Conservation (phyloP, 768 basidiomycete species). For the Pleurotus sapidus region DNA sequence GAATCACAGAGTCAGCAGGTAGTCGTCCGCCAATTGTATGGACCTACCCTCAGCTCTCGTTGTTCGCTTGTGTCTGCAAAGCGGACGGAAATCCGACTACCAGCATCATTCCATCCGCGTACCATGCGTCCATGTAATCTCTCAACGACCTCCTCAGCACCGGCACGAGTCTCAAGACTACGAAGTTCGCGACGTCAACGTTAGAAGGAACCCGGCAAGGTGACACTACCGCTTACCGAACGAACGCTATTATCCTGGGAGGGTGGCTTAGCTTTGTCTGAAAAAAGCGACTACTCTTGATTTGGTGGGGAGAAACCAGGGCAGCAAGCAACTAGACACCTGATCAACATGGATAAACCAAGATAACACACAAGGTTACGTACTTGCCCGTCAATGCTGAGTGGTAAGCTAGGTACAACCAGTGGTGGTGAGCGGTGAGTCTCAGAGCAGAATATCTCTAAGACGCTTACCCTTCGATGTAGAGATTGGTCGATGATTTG, state of each 20-base stretch:
- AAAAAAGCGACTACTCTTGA: conserved; percentile 77
- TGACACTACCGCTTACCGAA: conserved; percentile 46
- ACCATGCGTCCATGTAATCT: conserved; percentile 79
- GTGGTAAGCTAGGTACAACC: conserved; percentile 45
- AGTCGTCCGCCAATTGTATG: conserved; percentile 1
- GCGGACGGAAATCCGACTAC: conserved; percentile 74
- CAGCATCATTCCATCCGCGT: conserved; percentile 73
- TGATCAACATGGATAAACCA: conserved; percentile 2
- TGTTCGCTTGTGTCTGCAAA: conserved; percentile 81
- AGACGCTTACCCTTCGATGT: conserved; percentile 65
- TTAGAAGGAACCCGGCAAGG: conserved; percentile 3
- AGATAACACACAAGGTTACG: conserved; percentile 11
- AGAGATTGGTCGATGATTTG: conserved; percentile 67
- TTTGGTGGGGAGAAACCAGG: conserved; percentile 66
- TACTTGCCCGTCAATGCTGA: conserved; percentile 68
- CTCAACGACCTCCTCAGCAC: conserved; percentile 77
- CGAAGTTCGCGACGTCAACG: not conserved
- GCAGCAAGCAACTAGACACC: conserved; percentile 52
- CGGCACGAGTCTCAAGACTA: conserved; percentile 68
- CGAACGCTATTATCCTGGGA: conserved; percentile 79
- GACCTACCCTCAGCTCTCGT: conserved; percentile 67
- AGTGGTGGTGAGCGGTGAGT: not conserved
- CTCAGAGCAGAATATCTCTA: not conserved
- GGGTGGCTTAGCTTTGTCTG: conserved; percentile 75
- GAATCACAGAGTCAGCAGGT: not conserved